These are phyloP conservation scores for Effrenium voratum DNA, from an alignment of 73 alveolate genomes.

Conservation along the genomic window DNA sequence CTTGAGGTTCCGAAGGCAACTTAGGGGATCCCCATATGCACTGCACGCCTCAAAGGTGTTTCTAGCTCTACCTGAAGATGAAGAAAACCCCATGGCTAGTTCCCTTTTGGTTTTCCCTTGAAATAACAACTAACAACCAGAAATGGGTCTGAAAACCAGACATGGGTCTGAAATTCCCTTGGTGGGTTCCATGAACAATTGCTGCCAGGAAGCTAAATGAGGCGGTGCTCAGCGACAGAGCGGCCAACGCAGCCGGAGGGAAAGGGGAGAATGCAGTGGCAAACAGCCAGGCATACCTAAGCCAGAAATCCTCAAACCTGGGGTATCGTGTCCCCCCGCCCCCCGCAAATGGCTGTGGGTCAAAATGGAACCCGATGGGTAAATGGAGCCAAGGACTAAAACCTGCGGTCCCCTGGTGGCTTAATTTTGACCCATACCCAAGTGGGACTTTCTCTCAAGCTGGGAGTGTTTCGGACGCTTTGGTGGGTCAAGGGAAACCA, in stretches of 20 bases:
- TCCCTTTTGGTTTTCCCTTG: background rate
- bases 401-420: background rate
- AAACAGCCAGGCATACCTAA: conserved; percentile 34
- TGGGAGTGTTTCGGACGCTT: background rate
- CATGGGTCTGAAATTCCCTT: background rate
- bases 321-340: no score
- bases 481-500: no score
- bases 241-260: conserved; percentile 33
- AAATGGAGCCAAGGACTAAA: background rate
- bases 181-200: background rate
- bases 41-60: background rate
- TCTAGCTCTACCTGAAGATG: background rate
- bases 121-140: background rate
- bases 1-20: background rate
- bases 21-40: background rate
- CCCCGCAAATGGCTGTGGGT: background rate
- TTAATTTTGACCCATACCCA: background rate
- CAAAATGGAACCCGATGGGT: background rate
- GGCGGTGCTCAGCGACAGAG: conserved; percentile 21
- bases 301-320: background rate
- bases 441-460: no score
- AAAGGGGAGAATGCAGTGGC: conserved; percentile 31
- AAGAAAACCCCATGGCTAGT: no score
- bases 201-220: background rate
- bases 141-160: background rate